Conservation (phyloP, 2,329 filamentous ascomycete genomes). For the Fusarium haematococcum region DNA sequence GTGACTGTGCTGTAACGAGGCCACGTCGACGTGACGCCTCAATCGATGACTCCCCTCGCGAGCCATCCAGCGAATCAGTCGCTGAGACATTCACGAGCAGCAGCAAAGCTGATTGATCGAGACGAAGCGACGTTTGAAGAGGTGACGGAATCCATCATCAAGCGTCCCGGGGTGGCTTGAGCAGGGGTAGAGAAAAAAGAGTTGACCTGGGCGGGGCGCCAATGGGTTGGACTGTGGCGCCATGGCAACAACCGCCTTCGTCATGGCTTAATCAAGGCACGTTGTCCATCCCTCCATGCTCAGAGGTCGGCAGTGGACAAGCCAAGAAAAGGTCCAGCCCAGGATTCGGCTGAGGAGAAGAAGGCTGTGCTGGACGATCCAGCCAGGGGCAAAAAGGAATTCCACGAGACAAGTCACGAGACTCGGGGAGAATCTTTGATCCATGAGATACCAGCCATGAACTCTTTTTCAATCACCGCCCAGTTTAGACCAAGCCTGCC, state of each 20-base stretch:
- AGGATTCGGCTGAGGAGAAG: conserved; percentile 7
- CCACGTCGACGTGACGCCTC: conserved; percentile 10
- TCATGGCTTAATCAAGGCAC: conserved; percentile 35
- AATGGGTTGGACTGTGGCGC: conserved; percentile 29
- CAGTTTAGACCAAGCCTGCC: neutral
- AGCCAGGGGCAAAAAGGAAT: conserved; percentile 8
- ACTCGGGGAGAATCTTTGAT: neutral
- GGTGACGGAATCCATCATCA: conserved; percentile 12
- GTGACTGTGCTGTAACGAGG: conserved; percentile 1
- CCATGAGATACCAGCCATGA: neutral
- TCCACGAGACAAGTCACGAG: conserved; percentile 20
- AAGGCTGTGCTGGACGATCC: conserved; percentile 17
- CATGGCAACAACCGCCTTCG: conserved; percentile 22
- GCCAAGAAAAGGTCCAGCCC: conserved; percentile 20
- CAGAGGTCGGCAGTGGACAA: conserved; percentile 25
- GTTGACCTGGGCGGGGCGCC: conserved; percentile 20
- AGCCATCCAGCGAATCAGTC: conserved; percentile 19
- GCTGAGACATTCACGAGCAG: neutral
- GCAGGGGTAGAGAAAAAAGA: conserved; percentile 17
- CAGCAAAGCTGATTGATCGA: conserved; percentile 6
- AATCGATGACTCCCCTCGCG: conserved; percentile 16
- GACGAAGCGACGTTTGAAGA: neutral
- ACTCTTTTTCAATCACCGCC: neutral
- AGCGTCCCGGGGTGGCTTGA: conserved; percentile 20
- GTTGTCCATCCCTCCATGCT: conserved; percentile 31